Evolutionary conservation across 768 basidiomycete genomes (phyloP), one percentile per base, ranked within the genome.

Genomic region (Clavulina sp.): DNA sequence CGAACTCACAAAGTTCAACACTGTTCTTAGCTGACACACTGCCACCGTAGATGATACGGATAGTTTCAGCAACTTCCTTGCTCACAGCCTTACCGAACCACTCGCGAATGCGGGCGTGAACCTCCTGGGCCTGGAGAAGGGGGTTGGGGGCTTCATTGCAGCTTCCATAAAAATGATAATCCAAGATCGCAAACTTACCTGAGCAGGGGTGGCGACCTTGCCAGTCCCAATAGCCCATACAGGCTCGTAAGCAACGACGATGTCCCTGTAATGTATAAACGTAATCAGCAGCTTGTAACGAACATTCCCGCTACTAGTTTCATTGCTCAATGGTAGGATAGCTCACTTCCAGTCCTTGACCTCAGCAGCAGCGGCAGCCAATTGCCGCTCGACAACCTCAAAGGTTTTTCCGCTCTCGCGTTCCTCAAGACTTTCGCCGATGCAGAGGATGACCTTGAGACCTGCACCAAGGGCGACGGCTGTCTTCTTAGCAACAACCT

Each of bases 221-320:
- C 93, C 93, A 9, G 93, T 96, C 41, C 95, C 95, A 64, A 97
- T 97, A 31, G 95, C 93, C 93, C 95, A 97, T 18, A 97, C 87
- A 40, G 91, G 87, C 65, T 93, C 88, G 65, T 92, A 99, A 19
- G 95, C 95, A 60, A 99, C 74, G 53, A 99, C 93, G 61, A 97
- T 72, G 56, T 84, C 78, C 61, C 89, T 92, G 56, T 38, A 30
- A 49, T 49, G 32, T 16, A 9, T 46, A 28, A 26, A 46, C 9
- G 9, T 16, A 9, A 46, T n/a, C n/a, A n/a, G n/a, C n/a, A n/a
- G n/a, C n/a, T n/a, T n/a, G n/a, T n/a, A n/a, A n/a, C n/a, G n/a
- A n/a, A n/a, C n/a, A n/a, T n/a, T n/a, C n/a, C n/a, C n/a, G n/a
- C n/a, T n/a, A n/a, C n/a, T n/a, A n/a, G n/a, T n/a, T n/a, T 26